Evolutionary conservation across 2,329 filamentous ascomycete genomes (phyloP).

Genomic region (Tolypocladium cylindrosporum): DNA sequence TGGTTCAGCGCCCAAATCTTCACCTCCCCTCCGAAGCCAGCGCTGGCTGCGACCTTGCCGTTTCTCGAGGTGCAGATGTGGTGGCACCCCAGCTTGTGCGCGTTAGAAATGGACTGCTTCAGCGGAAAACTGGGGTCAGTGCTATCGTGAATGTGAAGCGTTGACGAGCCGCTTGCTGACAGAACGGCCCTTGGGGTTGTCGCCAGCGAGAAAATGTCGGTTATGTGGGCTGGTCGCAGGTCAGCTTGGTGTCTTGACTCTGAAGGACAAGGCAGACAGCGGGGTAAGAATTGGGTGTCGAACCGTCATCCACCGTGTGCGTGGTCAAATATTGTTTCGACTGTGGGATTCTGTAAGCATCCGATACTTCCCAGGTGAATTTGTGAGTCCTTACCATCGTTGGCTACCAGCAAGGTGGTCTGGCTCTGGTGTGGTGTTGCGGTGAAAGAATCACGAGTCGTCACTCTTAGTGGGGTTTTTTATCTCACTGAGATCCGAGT

Average conservation of each 20-base stretch:
- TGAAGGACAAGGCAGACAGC: slow-evolving; percentile 5
- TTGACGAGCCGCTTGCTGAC: slow-evolving; percentile 76
- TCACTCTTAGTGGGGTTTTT: not conserved
- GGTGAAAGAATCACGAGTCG: not conserved
- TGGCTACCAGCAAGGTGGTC: not conserved
- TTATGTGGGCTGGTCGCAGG: slow-evolving; percentile 55
- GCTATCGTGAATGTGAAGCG: slow-evolving; percentile 72
- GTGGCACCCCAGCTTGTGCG: slow-evolving; percentile 84
- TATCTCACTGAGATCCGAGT: not conserved
- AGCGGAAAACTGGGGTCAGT: slow-evolving; percentile 62
- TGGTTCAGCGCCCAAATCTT: slow-evolving; percentile 66
- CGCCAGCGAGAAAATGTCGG: slow-evolving; percentile 77
- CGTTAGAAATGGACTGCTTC: slow-evolving; percentile 66
- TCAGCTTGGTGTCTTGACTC: not conserved
- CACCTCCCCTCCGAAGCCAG: slow-evolving; percentile 81
- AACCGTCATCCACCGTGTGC: slow-evolving; percentile 81
- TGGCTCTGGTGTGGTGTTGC: not conserved
- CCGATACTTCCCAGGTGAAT: not conserved
- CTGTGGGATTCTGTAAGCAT: slow-evolving; percentile 32
- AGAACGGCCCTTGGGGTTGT: slow-evolving; percentile 65
- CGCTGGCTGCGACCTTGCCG: slow-evolving; percentile 66
- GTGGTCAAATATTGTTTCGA: slow-evolving; percentile 97
- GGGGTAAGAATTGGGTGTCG: slow-evolving; percentile 19
- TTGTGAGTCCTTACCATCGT: not conserved
- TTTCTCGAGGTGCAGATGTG: slow-evolving; percentile 65